Conservation (phyloP, 1,139 yeast genomes). For the Debaryomyces robertsiae region DNA sequence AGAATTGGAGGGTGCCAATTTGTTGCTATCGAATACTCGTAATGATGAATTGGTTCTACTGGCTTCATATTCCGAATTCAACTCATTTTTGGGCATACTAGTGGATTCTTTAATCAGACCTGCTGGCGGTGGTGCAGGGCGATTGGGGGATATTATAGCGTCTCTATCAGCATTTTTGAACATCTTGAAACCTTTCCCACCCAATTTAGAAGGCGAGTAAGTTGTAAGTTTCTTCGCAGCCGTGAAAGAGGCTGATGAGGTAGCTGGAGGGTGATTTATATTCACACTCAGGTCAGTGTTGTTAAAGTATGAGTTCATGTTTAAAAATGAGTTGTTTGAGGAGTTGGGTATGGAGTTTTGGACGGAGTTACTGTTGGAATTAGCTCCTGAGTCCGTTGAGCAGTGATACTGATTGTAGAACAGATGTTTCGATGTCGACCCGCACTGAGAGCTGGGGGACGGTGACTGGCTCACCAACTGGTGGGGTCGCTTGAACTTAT, state of each 20-base stretch:
- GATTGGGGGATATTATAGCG: constrained; percentile 38
- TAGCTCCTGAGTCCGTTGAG: not conserved
- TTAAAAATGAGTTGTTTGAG: constrained; percentile 7
- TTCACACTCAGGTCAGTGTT: not conserved
- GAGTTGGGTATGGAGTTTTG: constrained; percentile 9
- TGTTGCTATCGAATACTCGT: constrained; percentile 19
- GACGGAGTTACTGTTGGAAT: constrained; percentile 4
- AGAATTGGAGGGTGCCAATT: not conserved
- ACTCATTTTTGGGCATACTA: not conserved
- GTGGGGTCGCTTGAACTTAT: constrained; percentile 52
- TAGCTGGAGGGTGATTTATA: not conserved
- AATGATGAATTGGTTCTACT: constrained; percentile 16
- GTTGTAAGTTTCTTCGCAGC: constrained; percentile 13
- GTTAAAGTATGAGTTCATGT: constrained; percentile 3
- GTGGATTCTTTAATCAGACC: not conserved
- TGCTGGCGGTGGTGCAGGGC: constrained; percentile 19
- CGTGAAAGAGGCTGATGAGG: constrained; percentile 5
- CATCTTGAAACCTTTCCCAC: constrained; percentile 36
- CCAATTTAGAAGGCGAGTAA: constrained; percentile 37
- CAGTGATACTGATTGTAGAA: constrained; percentile 6
- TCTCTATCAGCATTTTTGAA: constrained; percentile 36
- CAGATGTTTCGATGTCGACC: constrained; percentile 11
- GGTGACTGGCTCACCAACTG: constrained; percentile 50
- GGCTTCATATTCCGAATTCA: not conserved
- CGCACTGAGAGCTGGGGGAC: constrained; percentile 37